These are phyloP conservation scores for Funneliformis mosseae DNA, from an alignment of 192 early-diverging fungal species.

Conservation along the genomic window DNA sequence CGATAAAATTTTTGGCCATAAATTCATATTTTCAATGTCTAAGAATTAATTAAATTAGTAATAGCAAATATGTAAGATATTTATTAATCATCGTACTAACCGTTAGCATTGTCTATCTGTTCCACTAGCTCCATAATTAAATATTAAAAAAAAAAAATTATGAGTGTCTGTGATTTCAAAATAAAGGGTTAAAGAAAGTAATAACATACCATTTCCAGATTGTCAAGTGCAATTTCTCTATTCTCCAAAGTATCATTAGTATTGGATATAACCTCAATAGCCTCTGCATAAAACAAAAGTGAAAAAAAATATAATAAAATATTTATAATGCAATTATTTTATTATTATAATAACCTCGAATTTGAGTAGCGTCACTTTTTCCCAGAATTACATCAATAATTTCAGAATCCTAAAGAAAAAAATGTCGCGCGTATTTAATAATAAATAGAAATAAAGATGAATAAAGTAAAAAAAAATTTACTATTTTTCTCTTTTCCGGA, in stretches of 20 bases:
- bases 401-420: conserved; percentile 66
- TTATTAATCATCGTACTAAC: conserved; percentile 23
- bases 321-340: not conserved
- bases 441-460: not conserved
- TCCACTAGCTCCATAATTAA: conserved; percentile 61
- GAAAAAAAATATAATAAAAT: conserved; percentile 3
- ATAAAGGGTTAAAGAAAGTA: conserved; percentile 38
- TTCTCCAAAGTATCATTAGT: conserved; percentile 62
- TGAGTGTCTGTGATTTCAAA: conserved; percentile 17
- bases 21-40: conserved; percentile 85
- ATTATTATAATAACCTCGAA: conserved; percentile 60
- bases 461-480: not conserved
- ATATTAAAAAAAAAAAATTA: not conserved
- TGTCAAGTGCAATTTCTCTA: conserved; percentile 83
- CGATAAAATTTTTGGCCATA: conserved; percentile 83
- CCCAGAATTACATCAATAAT: conserved; percentile 93
- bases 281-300: conserved; percentile 54
- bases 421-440: not conserved
- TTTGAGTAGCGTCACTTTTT: conserved; percentile 82
- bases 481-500: not conserved
- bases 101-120: conserved; percentile 87
- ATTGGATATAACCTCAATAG: conserved; percentile 68
- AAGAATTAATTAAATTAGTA: not conserved
- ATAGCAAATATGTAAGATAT: not conserved
- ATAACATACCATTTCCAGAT: conserved; percentile 77